Evolutionary conservation across 2,329 filamentous ascomycete species (phyloP).

Genomic region (Fusarium sp.): DNA sequence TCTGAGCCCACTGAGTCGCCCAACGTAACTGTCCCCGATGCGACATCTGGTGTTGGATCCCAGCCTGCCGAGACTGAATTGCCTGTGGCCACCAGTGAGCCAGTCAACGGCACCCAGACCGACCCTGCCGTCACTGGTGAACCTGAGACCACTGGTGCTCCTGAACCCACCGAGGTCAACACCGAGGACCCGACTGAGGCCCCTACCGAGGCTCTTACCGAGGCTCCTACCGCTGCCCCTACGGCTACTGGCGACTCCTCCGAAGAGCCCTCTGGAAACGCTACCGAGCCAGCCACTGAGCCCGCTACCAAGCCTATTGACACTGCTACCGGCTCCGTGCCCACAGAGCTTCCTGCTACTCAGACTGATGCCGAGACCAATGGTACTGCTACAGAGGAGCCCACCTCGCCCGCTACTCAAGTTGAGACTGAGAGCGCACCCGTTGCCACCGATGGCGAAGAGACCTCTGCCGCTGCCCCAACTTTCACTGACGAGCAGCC

Average conservation of each 20-base stretch:
- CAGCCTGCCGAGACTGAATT: conserved; percentile 15
- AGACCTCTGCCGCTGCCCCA: conserved; percentile 17
- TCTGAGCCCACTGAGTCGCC: conserved; percentile 22
- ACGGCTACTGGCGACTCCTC: conserved; percentile 22
- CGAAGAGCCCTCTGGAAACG: conserved; percentile 5
- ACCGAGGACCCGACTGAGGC: conserved; percentile 6
- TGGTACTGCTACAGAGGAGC: conserved; percentile 29
- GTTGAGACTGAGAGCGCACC: conserved; percentile 16
- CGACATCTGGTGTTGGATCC: conserved; percentile 14
- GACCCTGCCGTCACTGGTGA: conserved; percentile 3
- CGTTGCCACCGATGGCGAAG: conserved; percentile 3
- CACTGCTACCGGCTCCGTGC: conserved; percentile 8
- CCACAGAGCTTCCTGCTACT: conserved; percentile 16
- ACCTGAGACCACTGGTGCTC: conserved; percentile 27
- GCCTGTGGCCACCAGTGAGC: conserved; percentile 24
- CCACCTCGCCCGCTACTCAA: conserved; percentile 13
- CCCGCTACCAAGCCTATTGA: conserved; percentile 23
- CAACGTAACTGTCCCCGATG: conserved; percentile 21
- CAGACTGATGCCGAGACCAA: conserved; percentile 31
- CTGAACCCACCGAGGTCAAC: conserved; percentile 1
- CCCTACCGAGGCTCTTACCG: conserved; percentile 14
- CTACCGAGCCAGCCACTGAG: conserved; percentile 17
- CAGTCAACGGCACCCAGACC: conserved; percentile 23
- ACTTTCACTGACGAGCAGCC: conserved; percentile 21
- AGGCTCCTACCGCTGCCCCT: conserved; percentile 6